Evolutionary conservation across 805 yeast species (phyloP).

Genomic region (Wickerhamiella bombiphila): DNA sequence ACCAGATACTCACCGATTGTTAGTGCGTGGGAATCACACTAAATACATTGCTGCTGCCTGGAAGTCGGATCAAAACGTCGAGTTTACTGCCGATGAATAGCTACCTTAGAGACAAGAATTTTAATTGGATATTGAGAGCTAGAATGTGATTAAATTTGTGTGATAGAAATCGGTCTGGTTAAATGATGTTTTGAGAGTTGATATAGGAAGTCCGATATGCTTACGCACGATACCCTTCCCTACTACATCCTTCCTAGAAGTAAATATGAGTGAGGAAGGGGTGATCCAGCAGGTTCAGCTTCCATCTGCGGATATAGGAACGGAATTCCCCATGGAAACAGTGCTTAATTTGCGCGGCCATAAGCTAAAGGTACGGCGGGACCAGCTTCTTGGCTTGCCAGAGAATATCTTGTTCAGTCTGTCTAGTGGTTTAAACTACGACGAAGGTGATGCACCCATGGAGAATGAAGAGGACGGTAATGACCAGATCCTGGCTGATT

Average conservation of each 20-base stretch:
- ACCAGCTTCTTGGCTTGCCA: constrained; percentile 81
- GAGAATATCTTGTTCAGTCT: constrained; percentile 76
- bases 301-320: constrained; percentile 4
- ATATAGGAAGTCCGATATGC: too few relatives aligned
- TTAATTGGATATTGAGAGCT: not conserved
- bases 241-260: too few relatives aligned
- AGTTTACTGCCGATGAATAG: constrained; percentile 5
- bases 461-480: constrained; percentile 6
- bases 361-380: constrained; percentile 63
- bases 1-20: constrained; percentile 10
- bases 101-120: constrained; percentile 28
- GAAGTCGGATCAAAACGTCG: constrained; percentile 20
- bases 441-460: constrained; percentile 10
- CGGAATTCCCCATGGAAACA: constrained; percentile 23
- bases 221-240: too few relatives aligned
- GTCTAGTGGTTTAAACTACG: constrained; percentile 1
- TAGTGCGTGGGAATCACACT: constrained; percentile 31
- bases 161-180: too few relatives aligned
- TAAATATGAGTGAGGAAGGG: constrained; percentile 9
- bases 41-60: constrained; percentile 27
- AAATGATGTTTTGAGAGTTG: too few relatives aligned
- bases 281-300: constrained; percentile 17
- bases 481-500: constrained; percentile 3
- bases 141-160: too few relatives aligned
- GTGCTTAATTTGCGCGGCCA: constrained; percentile 65